Evolutionary conservation across 2,329 filamentous ascomycete species (phyloP), one percentile per base, ranked within the genome.

Genomic region (Colletotrichum euphorbiae): DNA sequence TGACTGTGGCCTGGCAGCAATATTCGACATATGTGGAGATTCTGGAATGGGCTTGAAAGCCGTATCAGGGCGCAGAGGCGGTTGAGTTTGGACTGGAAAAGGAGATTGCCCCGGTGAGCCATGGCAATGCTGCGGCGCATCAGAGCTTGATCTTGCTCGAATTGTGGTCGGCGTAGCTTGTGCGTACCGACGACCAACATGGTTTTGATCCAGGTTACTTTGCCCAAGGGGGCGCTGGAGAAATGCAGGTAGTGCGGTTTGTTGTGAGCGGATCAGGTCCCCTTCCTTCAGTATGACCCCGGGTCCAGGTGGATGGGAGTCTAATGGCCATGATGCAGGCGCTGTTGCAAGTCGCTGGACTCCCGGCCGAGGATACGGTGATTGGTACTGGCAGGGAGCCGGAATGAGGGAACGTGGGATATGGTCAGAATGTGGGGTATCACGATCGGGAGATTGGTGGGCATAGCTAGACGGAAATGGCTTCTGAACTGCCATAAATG

Each of bases 341-440:
- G 56, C 59, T 4, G 68, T 70, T 24, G 50, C 56, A 21, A 69
- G 31, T 24, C 70, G 52, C 9, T 65, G 64, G 11, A 61, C 12
- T 6, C 28, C 17, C 1, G 69, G 69, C 7, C 69, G 56, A 50
- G 38, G 4, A 0, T 48, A 57, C 21, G 56, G n/a, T 13, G 57
- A 42, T 11, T 38, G 28, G 6, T 63, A 38, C 3, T 48, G 43
- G 15, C 21, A 19, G 6, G 31, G 52, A 2, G 31, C 15, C 15
- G 43, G 17, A 6, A 46, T n/a, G 12, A 59, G 43, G 31, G 48
- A 45, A 17, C 67, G 61, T 1, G 62, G 57, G 4, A 54, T 48
- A 4, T 43, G 43, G 8, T 21, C 57, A 15, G 36, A 7, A 9
- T 15, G n/a, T 3, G 31, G 38, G 28, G 6, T 54, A 0, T 15